Evolutionary conservation across 257 asterid genomes (phyloP).

Genomic region (Solanum clarkiae): DNA sequence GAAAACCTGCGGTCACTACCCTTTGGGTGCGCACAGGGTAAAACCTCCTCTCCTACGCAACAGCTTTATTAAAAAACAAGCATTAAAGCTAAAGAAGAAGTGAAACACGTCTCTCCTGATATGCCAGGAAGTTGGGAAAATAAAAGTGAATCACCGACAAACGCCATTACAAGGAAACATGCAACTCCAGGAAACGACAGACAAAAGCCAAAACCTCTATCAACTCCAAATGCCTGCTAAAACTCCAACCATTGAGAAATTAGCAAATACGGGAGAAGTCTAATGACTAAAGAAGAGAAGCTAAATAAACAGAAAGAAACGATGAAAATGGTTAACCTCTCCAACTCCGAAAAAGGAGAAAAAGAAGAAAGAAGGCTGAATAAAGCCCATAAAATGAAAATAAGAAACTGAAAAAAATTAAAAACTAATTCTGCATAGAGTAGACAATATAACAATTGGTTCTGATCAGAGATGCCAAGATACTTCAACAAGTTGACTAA

Average conservation of each 20-base stretch:
- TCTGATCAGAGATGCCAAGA: neutral
- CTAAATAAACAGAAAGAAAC: neutral
- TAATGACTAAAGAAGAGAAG: neutral
- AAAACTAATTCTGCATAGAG: neutral
- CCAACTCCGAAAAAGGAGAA: neutral
- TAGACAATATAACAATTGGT: neutral
- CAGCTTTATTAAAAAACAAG: neutral
- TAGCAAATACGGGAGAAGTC: neutral
- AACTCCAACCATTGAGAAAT: neutral
- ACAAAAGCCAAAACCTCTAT: neutral
- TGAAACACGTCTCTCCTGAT: neutral
- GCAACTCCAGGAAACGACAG: neutral
- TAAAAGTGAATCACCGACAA: neutral
- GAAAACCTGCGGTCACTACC: no score
- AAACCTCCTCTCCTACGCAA: no score
- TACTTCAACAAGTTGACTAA: neutral
- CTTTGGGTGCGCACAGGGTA: no score
- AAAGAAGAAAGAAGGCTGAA: neutral
- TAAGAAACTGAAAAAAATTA: neutral
- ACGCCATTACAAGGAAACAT: neutral
- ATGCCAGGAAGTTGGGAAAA: neutral
- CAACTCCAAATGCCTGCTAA: neutral
- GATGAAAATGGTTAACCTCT: neutral
- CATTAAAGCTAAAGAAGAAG: neutral
- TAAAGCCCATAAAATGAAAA: neutral